Conservation (phyloP, 2,329 filamentous ascomycete species). For the Aureobasidium subglaciale region DNA sequence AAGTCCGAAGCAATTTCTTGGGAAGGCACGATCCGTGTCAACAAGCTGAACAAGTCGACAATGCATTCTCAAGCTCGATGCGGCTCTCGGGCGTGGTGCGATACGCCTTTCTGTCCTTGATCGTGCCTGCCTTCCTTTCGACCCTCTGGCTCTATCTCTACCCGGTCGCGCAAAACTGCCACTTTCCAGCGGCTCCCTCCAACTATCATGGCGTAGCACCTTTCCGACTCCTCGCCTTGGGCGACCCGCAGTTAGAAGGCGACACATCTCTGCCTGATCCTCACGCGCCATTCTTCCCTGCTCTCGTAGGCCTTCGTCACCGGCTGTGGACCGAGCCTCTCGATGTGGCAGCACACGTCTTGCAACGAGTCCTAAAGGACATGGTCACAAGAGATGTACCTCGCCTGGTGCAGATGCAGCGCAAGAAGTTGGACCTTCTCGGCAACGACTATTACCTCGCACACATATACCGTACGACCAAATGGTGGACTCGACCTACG, state of each 20-base stretch:
- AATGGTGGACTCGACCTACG: slow-evolving; percentile 78
- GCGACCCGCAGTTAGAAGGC: slow-evolving; percentile 89
- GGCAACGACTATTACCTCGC: slow-evolving; percentile 94
- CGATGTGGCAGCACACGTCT: background rate
- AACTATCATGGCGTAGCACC: slow-evolving; percentile 46
- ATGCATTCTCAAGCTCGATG: slow-evolving; percentile 39
- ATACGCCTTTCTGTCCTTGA: slow-evolving; percentile 41
- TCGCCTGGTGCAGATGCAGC: slow-evolving; percentile 55
- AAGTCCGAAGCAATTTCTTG: slow-evolving; percentile 10
- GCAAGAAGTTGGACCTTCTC: slow-evolving; percentile 79
- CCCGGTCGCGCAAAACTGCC: slow-evolving; percentile 71
- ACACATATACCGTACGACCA: slow-evolving; percentile 78
- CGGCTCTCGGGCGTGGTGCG: slow-evolving; percentile 41
- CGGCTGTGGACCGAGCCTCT: slow-evolving; percentile 13
- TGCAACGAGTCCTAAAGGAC: slow-evolving; percentile 19
- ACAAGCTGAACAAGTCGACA: background rate
- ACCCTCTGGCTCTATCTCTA: slow-evolving; percentile 83
- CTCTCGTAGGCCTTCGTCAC: slow-evolving; percentile 24
- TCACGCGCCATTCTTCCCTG: slow-evolving; percentile 38
- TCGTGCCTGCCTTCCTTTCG: slow-evolving; percentile 61
- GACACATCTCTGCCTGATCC: slow-evolving; percentile 68
- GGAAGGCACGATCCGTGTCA: background rate
- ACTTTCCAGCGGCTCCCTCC: slow-evolving; percentile 52
- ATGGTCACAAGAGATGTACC: slow-evolving; percentile 53
- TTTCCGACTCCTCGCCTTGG: slow-evolving; percentile 80